Conservation (phyloP, 73 alveolate species). For the Blepharisma stoltei region DNA sequence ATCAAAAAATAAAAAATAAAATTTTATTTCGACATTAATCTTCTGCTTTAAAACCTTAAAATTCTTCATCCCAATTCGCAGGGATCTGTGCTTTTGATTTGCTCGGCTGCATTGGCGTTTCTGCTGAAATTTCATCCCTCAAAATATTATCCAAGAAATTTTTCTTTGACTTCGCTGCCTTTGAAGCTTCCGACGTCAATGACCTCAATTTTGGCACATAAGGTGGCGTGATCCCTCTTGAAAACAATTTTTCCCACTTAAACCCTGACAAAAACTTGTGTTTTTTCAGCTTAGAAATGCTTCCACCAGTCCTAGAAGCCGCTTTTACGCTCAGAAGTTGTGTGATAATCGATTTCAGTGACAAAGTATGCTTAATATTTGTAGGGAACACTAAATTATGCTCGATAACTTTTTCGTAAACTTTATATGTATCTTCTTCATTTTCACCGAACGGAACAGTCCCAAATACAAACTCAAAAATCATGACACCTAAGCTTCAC, state of each 20-base stretch:
- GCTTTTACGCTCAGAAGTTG: background rate
- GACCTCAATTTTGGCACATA: background rate
- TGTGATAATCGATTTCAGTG: background rate
- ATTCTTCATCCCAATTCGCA: too few species aligned
- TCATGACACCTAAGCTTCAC: constrained; percentile 41
- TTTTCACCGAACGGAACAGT: constrained; percentile 27
- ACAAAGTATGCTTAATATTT: background rate
- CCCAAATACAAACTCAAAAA: constrained; percentile 31
- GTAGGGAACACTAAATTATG: background rate
- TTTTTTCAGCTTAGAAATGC: background rate
- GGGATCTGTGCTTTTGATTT: too few species aligned
- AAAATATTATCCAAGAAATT: too few species aligned
- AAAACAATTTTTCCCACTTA: background rate
- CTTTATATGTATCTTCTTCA: constrained; percentile 27
- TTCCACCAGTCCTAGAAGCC: background rate
- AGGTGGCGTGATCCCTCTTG: background rate
- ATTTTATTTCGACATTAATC: too few species aligned
- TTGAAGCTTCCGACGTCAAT: too few species aligned
- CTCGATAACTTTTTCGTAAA: constrained; percentile 30
- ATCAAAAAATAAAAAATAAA: too few species aligned
- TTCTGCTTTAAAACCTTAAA: too few species aligned
- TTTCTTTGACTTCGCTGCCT: too few species aligned
- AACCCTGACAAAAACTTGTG: constrained; percentile 9
- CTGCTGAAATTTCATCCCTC: too few species aligned
- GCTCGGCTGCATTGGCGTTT: too few species aligned